Conservation (phyloP, 164 flowering plant species). For the Cinnamomum micranthum region DNA sequence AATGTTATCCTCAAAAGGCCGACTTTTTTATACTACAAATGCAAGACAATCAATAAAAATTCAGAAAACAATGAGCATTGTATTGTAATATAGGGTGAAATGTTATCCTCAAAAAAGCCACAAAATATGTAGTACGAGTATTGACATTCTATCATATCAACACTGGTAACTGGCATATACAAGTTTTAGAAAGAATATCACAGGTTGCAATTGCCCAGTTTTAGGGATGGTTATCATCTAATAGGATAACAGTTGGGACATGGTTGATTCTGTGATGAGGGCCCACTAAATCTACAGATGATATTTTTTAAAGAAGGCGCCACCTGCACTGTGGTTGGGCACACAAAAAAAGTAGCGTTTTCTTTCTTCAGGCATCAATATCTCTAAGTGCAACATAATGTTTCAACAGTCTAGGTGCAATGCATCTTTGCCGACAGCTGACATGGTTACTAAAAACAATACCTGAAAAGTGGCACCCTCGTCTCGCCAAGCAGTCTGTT, state of each 20-base stretch:
- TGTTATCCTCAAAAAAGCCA: too few relatives aligned
- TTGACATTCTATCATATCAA: too few relatives aligned
- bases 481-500: conserved; percentile 63
- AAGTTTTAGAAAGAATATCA: background rate
- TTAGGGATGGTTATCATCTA: background rate
- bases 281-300: background rate
- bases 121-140: too few relatives aligned
- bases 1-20: too few relatives aligned
- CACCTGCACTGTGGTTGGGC: background rate
- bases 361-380: background rate
- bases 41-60: too few relatives aligned
- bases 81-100: too few relatives aligned
- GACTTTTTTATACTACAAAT: too few relatives aligned
- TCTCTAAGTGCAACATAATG: background rate
- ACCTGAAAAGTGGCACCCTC: conserved; percentile 80
- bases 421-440: background rate
- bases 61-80: too few relatives aligned
- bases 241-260: background rate
- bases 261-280: background rate
- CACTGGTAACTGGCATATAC: too few relatives aligned
- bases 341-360: too few relatives aligned
- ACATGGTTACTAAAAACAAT: background rate
- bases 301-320: background rate
- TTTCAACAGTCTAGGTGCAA: background rate
- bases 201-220: background rate